phyloP scores from a whole-genome alignment of 73 alveolate genomes.

The Effrenium voratum region DNA sequence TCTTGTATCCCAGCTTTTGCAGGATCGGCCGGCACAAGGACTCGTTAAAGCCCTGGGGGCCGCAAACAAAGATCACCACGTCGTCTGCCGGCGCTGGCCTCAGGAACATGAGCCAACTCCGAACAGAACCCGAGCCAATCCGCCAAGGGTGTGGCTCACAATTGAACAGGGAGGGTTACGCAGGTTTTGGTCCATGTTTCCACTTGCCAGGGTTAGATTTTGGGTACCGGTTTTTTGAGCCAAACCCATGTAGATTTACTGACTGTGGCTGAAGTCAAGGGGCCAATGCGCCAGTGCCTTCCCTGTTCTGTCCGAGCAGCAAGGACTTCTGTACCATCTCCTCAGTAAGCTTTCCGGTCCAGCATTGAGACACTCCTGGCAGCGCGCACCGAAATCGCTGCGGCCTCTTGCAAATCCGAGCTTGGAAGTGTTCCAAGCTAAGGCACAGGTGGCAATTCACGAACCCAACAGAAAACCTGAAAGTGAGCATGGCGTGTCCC shows the following conservation, averaged over 20 bases:
- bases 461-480: no score
- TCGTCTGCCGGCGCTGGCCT: constrained; percentile 78
- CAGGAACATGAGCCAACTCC: neutral
- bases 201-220: no score
- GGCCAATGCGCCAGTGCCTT: no score
- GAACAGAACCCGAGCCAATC: no score
- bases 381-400: no score
- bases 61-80: constrained; percentile 77
- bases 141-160: neutral
- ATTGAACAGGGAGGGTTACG: neutral
- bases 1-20: constrained; percentile 59
- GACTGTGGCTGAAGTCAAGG: no score
- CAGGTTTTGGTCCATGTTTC: no score
- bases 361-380: neutral
- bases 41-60: constrained; percentile 73
- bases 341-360: constrained; percentile 42
- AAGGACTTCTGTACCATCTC: constrained; percentile 63
- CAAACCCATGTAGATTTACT: no score
- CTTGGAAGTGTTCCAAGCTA: neutral
- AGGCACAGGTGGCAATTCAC: no score
- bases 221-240: no score
- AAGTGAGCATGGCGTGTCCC: no score
- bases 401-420: constrained; percentile 21
- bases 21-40: constrained; percentile 75
- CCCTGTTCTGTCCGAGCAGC: neutral